Conservation (phyloP, 768 basidiomycete genomes). For the Lactifluus subvellereus region DNA sequence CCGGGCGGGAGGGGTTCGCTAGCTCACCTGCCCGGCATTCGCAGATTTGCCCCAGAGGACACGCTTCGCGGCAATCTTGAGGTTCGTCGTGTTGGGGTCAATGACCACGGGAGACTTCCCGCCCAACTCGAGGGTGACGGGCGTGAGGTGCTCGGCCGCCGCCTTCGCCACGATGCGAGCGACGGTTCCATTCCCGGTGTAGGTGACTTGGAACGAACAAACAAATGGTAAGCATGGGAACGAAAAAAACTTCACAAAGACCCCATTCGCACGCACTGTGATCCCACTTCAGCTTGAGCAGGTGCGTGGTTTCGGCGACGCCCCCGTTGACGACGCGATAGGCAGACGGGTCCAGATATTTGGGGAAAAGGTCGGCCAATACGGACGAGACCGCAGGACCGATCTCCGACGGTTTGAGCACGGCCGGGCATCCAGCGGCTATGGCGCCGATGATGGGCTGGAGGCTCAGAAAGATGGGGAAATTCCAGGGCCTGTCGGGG, state of each 20-base stretch:
- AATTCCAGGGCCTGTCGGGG: constrained; percentile 16
- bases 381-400: constrained; percentile 50
- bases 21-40: constrained; percentile 59
- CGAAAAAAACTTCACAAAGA: neutral
- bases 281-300: constrained; percentile 36
- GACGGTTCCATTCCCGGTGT: constrained; percentile 34
- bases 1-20: neutral
- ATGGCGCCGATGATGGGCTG: constrained; percentile 48
- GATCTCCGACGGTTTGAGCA: constrained; percentile 75
- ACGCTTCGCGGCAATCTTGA: constrained; percentile 53
- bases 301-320: constrained; percentile 35
- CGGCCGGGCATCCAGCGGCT: constrained; percentile 67
- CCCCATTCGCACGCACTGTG: constrained; percentile 36
- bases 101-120: constrained; percentile 44
- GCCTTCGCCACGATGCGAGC: constrained; percentile 38
- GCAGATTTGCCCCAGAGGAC: constrained; percentile 60
- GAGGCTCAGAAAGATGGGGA: constrained; percentile 14
- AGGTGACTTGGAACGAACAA: constrained; percentile 32
- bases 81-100: constrained; percentile 38
- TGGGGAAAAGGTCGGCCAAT: constrained; percentile 59
- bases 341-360: constrained; percentile 67
- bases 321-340: constrained; percentile 59
- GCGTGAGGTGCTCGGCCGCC: constrained; percentile 41
- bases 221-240: constrained; percentile 17
- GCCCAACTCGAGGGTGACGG: constrained; percentile 39